Percentiles rank a stretch among this genome's conserved stretches.
These are phyloP conservation scores for Hyphopichia burtonii DNA, from an alignment of 1,139 yeast genomes.

Conservation along the genomic window DNA sequence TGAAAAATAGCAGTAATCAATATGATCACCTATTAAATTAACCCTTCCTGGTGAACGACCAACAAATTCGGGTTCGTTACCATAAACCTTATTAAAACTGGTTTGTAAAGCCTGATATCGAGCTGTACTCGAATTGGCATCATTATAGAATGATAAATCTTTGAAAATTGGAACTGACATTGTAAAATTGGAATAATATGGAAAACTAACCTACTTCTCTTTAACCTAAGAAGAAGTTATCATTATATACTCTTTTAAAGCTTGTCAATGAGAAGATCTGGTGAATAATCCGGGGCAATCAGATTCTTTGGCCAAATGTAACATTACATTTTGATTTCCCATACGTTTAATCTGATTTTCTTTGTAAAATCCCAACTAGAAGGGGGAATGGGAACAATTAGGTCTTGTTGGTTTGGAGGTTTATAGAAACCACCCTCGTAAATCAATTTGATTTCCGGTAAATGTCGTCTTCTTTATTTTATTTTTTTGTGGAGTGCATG, in stretches of 20 bases:
- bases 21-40: constrained; percentile 73
- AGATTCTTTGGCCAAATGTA: constrained; percentile 4
- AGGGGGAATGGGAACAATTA: no score
- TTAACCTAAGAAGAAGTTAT: no score
- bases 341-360: no score
- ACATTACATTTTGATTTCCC: constrained; percentile 6
- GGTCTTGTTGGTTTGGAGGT: no score
- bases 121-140: constrained; percentile 19
- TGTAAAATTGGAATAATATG: background rate
- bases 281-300: background rate
- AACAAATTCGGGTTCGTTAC: constrained; percentile 39
- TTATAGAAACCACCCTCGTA: no score
- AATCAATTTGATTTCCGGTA: no score
- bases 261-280: no score
- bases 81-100: constrained; percentile 20
- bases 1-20: constrained; percentile 67
- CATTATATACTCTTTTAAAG: no score
- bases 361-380: no score
- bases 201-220: no score
- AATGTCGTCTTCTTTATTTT: no score
- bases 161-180: constrained; percentile 31
- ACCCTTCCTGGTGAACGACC: constrained; percentile 75
- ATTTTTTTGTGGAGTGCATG: background rate
- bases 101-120: constrained; percentile 26
- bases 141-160: constrained; percentile 36